Evolutionary conservation across 73 alveolate genomes (phyloP), one percentile per base, ranked within the genome.

Genomic region (Diophrys appendiculata): DNA sequence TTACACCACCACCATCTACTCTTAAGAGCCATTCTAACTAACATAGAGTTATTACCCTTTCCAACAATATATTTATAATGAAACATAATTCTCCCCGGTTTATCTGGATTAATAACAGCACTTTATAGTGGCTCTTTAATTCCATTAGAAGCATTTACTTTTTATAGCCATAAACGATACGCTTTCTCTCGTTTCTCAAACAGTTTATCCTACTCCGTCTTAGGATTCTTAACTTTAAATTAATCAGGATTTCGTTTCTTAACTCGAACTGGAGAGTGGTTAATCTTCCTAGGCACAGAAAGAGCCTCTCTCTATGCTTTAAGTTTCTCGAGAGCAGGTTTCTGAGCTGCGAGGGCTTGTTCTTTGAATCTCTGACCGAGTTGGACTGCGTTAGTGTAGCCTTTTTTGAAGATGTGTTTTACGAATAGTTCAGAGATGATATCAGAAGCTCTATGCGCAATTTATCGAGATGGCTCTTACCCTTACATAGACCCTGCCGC

Each of bases 1-100:
- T 84, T 78, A 69, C 84, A 65, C 96, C 98, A 93, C 98, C 97
- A 93, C 86, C 91, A 93, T 76, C 98, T 78, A 31, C 75, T 54
- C 60, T 93, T 84, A 35, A 93, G 90, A 29, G 85, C 69, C 29
- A 70, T 82, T 65, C 92, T 91, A 0, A 89, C 88, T 0, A 93
- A 69, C 18, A 76, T 54, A n/a, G 93, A 71, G 72, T 93, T 93
- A 81, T 93, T 93, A 52, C 98, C 98, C 68, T 83, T 85, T 2
- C 98, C 98, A n/a, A 93, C 90, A 72, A 81, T 81, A 60, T 83
- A 88, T 67, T 88, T 91, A 18, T 43, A 43, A 43, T 43, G 60
- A 18, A 43, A 43, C n/a, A 18, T 5, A 43, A 43, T 43, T 11
- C 60, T 5, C 18, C n/a, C 5, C 18, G 60, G 60, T 43, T 43